Percentiles rank a stretch among this genome's conserved stretches.
Conservation (phyloP, 2,329 filamentous ascomycete genomes). For the Berkeleyomyces basicola region DNA sequence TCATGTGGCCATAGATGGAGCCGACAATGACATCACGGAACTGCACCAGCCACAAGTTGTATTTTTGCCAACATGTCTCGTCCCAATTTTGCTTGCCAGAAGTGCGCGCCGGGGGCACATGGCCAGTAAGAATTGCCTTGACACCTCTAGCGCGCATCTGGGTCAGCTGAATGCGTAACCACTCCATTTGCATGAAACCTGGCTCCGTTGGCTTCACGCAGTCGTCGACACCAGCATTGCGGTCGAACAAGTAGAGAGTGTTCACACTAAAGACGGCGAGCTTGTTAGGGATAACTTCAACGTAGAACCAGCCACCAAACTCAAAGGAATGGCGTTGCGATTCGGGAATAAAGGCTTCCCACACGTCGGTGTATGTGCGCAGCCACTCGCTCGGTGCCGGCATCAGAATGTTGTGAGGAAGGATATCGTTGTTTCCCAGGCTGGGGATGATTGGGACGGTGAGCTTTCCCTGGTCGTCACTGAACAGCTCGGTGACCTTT, state of each 20-base stretch:
- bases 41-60: constrained; percentile 75
- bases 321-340: constrained; percentile 81
- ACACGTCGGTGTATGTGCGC: constrained; percentile 57
- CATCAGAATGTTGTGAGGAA: constrained; percentile 87
- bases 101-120: constrained; percentile 82
- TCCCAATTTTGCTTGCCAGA: constrained; percentile 80
- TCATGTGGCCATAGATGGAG: constrained; percentile 87
- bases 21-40: constrained; percentile 79
- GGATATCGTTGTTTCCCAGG: constrained; percentile 92
- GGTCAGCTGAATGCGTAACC: constrained; percentile 78
- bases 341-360: constrained; percentile 78
- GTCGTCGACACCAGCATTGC: constrained; percentile 85
- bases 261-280: constrained; percentile 89
- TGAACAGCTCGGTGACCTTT: constrained; percentile 62
- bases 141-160: constrained; percentile 67
- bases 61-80: constrained; percentile 97
- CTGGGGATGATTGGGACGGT: constrained; percentile 72
- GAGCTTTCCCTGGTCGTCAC: constrained; percentile 37
- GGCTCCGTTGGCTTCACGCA: constrained; percentile 66
- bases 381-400: constrained; percentile 81
- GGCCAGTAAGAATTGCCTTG: constrained; percentile 88
- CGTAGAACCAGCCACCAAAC: constrained; percentile 85
- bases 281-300: constrained; percentile 74
- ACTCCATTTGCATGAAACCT: constrained; percentile 89
- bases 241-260: constrained; percentile 88